A percentile compares a stretch with the other conserved stretches of the same genome.
Conservation (phyloP, 2,329 filamentous ascomycete genomes). For the Phialocephala subalpina region DNA sequence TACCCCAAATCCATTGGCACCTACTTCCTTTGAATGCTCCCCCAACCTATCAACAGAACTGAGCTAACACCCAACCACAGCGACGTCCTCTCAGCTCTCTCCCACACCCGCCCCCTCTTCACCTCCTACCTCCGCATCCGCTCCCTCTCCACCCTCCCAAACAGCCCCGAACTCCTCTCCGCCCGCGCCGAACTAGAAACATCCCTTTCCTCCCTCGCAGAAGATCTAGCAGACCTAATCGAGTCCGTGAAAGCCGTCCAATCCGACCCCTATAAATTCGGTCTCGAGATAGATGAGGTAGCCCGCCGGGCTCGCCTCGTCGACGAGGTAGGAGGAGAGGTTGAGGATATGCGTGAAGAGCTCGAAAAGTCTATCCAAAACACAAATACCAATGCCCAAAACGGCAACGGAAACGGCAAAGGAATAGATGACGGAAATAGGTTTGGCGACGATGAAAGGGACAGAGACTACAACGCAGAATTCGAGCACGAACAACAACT, state of each 20-base stretch:
- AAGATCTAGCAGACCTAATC: constrained; percentile 88
- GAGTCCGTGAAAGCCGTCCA: constrained; percentile 90
- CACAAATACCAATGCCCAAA: constrained; percentile 43
- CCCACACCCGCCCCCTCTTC: constrained; percentile 85
- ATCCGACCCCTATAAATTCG: constrained; percentile 85
- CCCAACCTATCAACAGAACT: constrained; percentile 13
- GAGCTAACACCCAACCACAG: constrained; percentile 53
- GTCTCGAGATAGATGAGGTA: constrained; percentile 84
- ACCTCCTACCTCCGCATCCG: constrained; percentile 95
- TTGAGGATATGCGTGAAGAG: constrained; percentile 89
- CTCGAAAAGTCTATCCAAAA: constrained; percentile 66
- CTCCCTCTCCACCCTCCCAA: constrained; percentile 73
- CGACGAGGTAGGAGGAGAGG: constrained; percentile 86
- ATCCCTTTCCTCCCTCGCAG: constrained; percentile 72
- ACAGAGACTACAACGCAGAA: constrained; percentile 67
- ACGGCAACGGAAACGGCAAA: constrained; percentile 42
- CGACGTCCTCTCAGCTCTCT: constrained; percentile 87
- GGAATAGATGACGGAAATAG: constrained; percentile 51
- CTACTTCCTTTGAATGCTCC: too few relatives aligned
- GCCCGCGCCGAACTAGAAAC: constrained; percentile 74
- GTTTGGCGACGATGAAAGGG: constrained; percentile 45
- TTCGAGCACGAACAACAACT: constrained; percentile 93
- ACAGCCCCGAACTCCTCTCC: constrained; percentile 83
- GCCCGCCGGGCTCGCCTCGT: constrained; percentile 82
- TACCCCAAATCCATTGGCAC: too few relatives aligned